Evolutionary conservation across 2,329 filamentous ascomycete genomes (phyloP).

Genomic region (Pseudogymnoascus sp.): DNA sequence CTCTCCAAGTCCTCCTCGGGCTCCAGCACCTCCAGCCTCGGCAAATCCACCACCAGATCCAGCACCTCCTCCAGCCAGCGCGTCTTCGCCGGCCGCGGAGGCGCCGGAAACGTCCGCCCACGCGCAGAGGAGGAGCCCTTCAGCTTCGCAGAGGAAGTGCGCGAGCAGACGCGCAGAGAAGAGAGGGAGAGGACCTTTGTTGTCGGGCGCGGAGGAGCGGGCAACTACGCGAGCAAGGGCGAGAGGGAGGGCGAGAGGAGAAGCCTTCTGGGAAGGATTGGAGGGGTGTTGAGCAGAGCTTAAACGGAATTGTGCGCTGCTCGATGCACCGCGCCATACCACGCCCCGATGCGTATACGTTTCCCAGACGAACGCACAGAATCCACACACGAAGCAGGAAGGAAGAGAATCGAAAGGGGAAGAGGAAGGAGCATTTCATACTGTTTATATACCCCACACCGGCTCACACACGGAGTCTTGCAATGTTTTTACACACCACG

Average conservation of each 20-base stretch:
- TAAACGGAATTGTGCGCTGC: not conserved
- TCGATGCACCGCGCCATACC: not conserved
- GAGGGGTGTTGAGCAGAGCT: not conserved
- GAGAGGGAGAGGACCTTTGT: slow-evolving; percentile 21
- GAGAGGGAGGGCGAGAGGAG: not conserved
- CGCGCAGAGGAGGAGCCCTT: slow-evolving; percentile 23
- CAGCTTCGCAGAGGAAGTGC: slow-evolving; percentile 28
- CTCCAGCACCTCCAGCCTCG: slow-evolving; percentile 17
- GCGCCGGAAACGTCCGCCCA: slow-evolving; percentile 26
- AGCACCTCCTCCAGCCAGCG: slow-evolving; percentile 3
- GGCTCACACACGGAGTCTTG: not conserved
- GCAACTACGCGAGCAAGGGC: slow-evolving; percentile 18
- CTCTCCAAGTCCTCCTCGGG: slow-evolving; percentile 20
- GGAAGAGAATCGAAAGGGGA: not conserved
- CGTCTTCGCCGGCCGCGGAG: slow-evolving; percentile 20
- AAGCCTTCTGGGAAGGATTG: not conserved
- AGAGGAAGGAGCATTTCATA: not conserved
- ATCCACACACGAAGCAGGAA: not conserved
- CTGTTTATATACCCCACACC: not conserved
- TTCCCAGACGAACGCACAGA: not conserved
- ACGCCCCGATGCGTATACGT: not conserved
- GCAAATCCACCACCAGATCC: slow-evolving; percentile 15
- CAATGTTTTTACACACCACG: not conserved
- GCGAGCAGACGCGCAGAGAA: slow-evolving; percentile 23
- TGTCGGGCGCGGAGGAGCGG: slow-evolving; percentile 26